These are phyloP conservation scores for Dendrothele bispora DNA, from an alignment of 768 basidiomycete species.

Conservation along the genomic window DNA sequence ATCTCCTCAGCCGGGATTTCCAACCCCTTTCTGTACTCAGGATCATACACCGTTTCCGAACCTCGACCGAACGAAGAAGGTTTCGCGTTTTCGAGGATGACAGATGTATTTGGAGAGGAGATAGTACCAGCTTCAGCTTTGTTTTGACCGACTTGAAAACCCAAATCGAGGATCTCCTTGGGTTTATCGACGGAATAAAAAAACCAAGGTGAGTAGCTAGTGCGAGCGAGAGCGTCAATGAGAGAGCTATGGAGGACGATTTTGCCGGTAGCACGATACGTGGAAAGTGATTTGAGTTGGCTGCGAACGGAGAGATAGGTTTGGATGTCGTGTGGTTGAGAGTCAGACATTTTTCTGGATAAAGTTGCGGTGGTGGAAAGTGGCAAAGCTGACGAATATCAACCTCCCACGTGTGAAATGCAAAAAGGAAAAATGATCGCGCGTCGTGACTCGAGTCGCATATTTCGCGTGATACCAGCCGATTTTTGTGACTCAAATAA, in stretches of 20 bases:
- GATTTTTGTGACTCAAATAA: too few species aligned
- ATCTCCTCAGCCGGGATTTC: conserved; percentile 10
- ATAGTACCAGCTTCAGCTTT: conserved; percentile 14
- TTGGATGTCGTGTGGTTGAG: background rate
- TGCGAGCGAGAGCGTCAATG: background rate
- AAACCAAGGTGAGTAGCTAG: conserved; percentile 6
- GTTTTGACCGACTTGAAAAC: too few species aligned
- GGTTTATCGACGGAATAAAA: conserved; percentile 13
- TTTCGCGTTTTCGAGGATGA: conserved; percentile 12
- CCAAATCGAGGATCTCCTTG: conserved; percentile 8
- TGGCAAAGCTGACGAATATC: too few species aligned
- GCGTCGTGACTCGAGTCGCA: too few species aligned
- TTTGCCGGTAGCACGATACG: background rate
- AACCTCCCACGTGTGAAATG: too few species aligned
- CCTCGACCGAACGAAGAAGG: too few species aligned
- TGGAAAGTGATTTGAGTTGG: background rate
- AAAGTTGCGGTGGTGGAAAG: too few species aligned
- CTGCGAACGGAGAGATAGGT: background rate
- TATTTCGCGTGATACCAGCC: too few species aligned
- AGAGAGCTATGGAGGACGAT: background rate
- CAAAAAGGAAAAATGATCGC: too few species aligned
- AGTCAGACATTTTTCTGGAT: too few species aligned
- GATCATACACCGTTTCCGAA: conserved; percentile 18
- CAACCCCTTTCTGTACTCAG: too few species aligned
- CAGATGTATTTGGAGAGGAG: conserved; percentile 8